Percentiles rank a stretch among this genome's conserved stretches.
Evolutionary conservation across 345 rosid genomes (phyloP).

Genomic region (Raphanus sativus): DNA sequence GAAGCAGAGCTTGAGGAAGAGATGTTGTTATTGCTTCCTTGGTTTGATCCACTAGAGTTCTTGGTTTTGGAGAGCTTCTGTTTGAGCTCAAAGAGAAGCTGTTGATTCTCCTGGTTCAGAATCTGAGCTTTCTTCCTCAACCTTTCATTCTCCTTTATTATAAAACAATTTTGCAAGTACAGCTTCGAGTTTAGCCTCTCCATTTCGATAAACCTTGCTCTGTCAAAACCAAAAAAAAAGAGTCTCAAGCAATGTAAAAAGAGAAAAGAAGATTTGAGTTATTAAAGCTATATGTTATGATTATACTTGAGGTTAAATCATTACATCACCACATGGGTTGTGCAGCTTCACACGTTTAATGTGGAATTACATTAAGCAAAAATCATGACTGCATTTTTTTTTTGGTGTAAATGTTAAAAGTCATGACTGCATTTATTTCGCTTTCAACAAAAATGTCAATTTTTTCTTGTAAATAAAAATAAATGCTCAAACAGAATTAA

Average conservation of each 20-base stretch:
- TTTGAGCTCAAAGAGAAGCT: conserved; percentile 79
- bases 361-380: conserved; percentile 29
- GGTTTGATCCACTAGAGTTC: conserved; percentile 34
- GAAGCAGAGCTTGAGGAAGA: conserved; percentile 35
- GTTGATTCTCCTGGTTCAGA: conserved; percentile 97
- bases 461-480: background rate
- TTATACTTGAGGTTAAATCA: conserved; percentile 33
- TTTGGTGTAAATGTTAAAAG: too few species aligned
- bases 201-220: conserved; percentile 41
- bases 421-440: conserved; percentile 39
- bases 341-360: conserved; percentile 39
- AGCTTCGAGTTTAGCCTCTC: conserved; percentile 91
- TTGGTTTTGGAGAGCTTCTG: conserved; percentile 61
- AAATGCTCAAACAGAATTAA: conserved; percentile 2
- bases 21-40: conserved; percentile 28
- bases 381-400: conserved; percentile 38
- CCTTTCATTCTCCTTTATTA: conserved; percentile 85
- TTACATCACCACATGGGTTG: conserved; percentile 42
- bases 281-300: conserved; percentile 11
- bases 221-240: too few species aligned
- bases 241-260: too few species aligned
- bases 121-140: conserved; percentile 97
- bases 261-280: background rate
- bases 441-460: conserved; percentile 32
- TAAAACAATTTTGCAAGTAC: conserved; percentile 79